These are phyloP conservation scores for Phytophthora cactorum DNA, from an alignment of 352 stramenopile genomes.

Conservation along the genomic window DNA sequence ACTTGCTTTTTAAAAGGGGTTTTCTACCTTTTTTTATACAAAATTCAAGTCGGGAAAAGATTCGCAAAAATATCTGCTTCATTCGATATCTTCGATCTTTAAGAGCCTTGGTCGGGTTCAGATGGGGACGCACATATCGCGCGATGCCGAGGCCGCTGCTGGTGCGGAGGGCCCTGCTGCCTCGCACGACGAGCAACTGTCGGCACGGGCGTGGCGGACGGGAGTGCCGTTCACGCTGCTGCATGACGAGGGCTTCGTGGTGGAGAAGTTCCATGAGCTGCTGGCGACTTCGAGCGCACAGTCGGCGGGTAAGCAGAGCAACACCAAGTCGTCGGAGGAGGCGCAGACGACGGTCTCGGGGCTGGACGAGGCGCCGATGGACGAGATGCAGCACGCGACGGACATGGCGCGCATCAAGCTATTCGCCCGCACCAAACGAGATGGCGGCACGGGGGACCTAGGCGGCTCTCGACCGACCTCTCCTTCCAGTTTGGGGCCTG, in stretches of 20 bases:
- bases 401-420: constrained; percentile 66
- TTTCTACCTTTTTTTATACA: too few relatives aligned
- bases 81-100: not conserved
- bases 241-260: constrained; percentile 71
- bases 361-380: constrained; percentile 55
- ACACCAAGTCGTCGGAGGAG: constrained; percentile 19
- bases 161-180: not conserved
- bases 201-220: constrained; percentile 49
- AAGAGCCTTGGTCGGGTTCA: not conserved
- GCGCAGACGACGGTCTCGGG: constrained; percentile 53
- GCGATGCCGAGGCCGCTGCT: constrained; percentile 7
- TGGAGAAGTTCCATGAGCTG: constrained; percentile 70
- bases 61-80: not conserved
- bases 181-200: constrained; percentile 23
- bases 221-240: constrained; percentile 74
- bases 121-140: constrained; percentile 40
- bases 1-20: too few relatives aligned
- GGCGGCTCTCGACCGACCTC: constrained; percentile 14
- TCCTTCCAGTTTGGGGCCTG: constrained; percentile 5
- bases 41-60: not conserved
- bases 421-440: constrained; percentile 32
- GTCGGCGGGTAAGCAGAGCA: not conserved
- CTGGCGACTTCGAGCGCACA: constrained; percentile 11
- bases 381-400: constrained; percentile 65
- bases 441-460: not conserved